These are phyloP conservation scores for Suaeda aralocaspica DNA, from an alignment of 148 eudicot species.

Conservation along the genomic window DNA sequence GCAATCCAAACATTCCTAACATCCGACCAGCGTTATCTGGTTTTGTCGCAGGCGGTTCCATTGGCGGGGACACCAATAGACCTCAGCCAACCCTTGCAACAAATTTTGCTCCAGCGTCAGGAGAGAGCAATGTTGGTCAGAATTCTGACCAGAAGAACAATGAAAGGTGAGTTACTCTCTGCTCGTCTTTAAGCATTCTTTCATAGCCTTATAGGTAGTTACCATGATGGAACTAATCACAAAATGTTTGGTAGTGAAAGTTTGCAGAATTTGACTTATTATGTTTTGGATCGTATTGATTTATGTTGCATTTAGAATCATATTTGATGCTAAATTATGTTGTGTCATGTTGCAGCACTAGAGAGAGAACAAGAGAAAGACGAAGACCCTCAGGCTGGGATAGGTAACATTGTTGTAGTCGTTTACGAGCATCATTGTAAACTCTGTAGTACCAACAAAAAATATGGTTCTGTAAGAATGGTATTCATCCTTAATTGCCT, in stretches of 20 bases:
- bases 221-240: not conserved
- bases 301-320: not conserved
- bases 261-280: not conserved
- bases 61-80: slow-evolving; percentile 62
- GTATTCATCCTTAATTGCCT: not conserved
- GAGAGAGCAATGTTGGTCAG: slow-evolving; percentile 32
- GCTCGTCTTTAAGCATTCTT: not conserved
- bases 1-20: slow-evolving; percentile 40
- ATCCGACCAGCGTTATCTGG: slow-evolving; percentile 57
- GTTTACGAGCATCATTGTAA: not conserved
- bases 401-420: slow-evolving; percentile 31
- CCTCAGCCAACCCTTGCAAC: slow-evolving; percentile 35
- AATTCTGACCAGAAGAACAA: slow-evolving; percentile 38
- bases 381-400: slow-evolving; percentile 95
- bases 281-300: not conserved
- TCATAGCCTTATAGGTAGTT: not conserved
- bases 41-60: slow-evolving; percentile 88
- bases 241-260: not conserved
- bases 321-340: not conserved
- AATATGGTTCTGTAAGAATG: slow-evolving; percentile 14
- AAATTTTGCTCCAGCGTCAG: slow-evolving; percentile 34
- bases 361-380: slow-evolving; percentile 76
- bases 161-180: slow-evolving; percentile 43
- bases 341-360: slow-evolving; percentile 36
- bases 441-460: not conserved